Conservation (phyloP, 192 early-diverging fungal species). For the Gryganskiella cystojenkinii region DNA sequence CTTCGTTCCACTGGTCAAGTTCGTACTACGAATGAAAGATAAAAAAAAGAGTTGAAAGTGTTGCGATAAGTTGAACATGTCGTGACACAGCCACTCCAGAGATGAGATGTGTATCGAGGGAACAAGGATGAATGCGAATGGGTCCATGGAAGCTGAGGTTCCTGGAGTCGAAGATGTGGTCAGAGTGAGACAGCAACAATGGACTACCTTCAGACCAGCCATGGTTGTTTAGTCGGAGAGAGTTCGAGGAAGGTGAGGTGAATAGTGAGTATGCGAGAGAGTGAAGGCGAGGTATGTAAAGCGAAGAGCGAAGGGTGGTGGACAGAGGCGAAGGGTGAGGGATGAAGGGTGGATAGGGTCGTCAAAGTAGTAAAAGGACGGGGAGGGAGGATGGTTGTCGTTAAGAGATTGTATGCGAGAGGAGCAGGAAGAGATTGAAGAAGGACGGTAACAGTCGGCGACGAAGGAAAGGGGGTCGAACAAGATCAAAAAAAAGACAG, state of each 20-base stretch:
- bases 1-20: conserved; percentile 86
- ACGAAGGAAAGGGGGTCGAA: conserved; percentile 5
- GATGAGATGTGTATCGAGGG: too few relatives aligned
- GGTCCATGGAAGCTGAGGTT: too few relatives aligned
- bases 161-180: too few relatives aligned
- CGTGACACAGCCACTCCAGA: too few relatives aligned
- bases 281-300: neutral
- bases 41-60: too few relatives aligned
- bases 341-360: neutral
- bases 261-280: neutral
- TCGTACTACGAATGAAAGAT: conserved; percentile 65
- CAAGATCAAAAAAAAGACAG: too few relatives aligned
- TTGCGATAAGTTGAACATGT: too few relatives aligned
- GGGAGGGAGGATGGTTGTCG: neutral
- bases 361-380: neutral
- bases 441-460: neutral
- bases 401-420: neutral
- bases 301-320: neutral
- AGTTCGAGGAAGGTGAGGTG: neutral
- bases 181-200: too few relatives aligned
- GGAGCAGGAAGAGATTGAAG: conserved; percentile 11
- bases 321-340: neutral
- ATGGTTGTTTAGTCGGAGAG: neutral
- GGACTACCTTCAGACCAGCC: conserved; percentile 14
- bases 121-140: neutral